Percentiles rank a stretch among this genome's conserved stretches.
Conservation (phyloP, 441 rosid species). For the Erodium moschatum region DNA sequence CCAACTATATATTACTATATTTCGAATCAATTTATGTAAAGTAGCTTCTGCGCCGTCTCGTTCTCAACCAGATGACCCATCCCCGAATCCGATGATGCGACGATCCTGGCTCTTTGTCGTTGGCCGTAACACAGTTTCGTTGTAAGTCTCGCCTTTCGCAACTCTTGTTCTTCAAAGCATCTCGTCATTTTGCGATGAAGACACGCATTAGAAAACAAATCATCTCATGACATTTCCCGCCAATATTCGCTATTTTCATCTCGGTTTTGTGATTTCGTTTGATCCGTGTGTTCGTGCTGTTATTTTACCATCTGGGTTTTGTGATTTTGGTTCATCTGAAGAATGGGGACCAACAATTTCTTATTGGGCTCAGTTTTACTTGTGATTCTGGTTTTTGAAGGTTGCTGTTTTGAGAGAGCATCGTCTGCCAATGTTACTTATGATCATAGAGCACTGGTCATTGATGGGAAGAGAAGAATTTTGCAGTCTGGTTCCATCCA, state of each 20-base stretch:
- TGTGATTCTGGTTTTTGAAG: slow-evolving; percentile 23
- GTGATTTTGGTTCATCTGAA: not conserved
- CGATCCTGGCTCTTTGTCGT: not conserved
- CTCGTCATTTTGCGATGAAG: slow-evolving; percentile 2
- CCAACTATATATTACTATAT: no score
- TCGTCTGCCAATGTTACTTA: slow-evolving; percentile 34
- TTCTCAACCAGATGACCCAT: no score
- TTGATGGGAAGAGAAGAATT: slow-evolving; percentile 54
- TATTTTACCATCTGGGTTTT: slow-evolving; percentile 11
- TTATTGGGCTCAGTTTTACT: slow-evolving; percentile 21
- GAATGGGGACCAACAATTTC: slow-evolving; percentile 22
- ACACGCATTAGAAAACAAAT: not conserved
- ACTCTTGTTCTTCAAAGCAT: not conserved
- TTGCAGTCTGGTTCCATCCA: slow-evolving; percentile 60
- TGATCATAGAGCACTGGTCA: slow-evolving; percentile 48
- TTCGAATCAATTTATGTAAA: no score
- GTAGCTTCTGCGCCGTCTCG: no score
- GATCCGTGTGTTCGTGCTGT: not conserved
- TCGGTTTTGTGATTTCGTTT: not conserved
- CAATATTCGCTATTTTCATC: not conserved
- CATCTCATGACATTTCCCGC: slow-evolving; percentile 1
- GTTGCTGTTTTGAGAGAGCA: slow-evolving; percentile 24
- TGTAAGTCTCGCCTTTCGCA: not conserved
- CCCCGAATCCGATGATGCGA: no score
- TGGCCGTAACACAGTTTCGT: not conserved